phyloP scores from a whole-genome alignment of 257 asterid genomes.

The Ballota nigra region DNA sequence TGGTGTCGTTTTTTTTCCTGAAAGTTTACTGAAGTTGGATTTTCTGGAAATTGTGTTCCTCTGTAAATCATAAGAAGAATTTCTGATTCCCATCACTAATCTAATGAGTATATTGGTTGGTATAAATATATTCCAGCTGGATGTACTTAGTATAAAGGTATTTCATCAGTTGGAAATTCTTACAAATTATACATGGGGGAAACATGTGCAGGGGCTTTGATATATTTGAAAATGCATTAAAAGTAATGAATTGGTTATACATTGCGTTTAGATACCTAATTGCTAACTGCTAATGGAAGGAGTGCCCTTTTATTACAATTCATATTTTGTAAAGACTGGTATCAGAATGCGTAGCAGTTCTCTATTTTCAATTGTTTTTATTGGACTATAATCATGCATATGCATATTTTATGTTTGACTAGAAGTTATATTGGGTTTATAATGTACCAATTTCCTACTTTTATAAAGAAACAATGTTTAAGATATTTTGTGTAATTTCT shows the following conservation, averaged over 20 bases:
- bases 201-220: neutral
- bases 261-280: neutral
- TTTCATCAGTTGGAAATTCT: neutral
- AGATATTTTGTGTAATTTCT: too few relatives aligned
- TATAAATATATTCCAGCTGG: neutral
- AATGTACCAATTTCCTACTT: constrained; percentile 4
- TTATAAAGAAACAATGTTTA: neutral
- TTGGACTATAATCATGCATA: neutral
- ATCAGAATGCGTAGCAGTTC: neutral
- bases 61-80: neutral
- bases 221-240: neutral
- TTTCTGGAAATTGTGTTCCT: neutral
- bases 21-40: neutral
- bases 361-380: neutral
- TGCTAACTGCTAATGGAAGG: neutral
- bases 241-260: neutral
- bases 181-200: neutral
- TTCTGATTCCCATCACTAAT: neutral
- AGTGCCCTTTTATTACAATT: neutral
- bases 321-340: neutral
- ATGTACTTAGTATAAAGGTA: neutral
- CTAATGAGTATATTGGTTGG: neutral
- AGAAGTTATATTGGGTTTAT: neutral
- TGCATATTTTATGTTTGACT: neutral
- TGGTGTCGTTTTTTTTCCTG: neutral